These are phyloP conservation scores for Candida yuanshanica DNA, from an alignment of 805 yeast species.

Conservation along the genomic window DNA sequence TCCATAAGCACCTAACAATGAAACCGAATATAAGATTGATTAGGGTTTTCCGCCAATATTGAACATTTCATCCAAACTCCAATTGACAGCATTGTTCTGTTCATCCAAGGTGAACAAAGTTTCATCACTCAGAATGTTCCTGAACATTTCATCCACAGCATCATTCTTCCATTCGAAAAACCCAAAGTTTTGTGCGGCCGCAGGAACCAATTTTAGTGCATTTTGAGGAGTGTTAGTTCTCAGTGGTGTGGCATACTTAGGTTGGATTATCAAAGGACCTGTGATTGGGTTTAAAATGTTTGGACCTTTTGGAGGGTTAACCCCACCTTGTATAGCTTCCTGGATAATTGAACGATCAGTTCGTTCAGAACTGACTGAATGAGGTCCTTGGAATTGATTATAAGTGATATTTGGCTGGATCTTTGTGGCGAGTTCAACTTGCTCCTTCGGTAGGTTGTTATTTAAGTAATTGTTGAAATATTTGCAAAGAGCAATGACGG, in stretches of 20 bases:
- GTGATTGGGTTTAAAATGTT: slow-evolving; percentile 1
- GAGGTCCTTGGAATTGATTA: neutral
- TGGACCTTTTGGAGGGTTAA: neutral
- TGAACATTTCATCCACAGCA: slow-evolving; percentile 11
- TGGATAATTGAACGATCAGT: neutral
- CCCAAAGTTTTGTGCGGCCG: neutral
- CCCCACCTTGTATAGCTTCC: neutral
- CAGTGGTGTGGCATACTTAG: neutral
- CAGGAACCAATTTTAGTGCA: neutral
- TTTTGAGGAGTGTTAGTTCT: neutral
- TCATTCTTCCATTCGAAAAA: slow-evolving; percentile 13
- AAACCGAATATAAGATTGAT: too few relatives aligned
- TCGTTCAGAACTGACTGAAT: neutral
- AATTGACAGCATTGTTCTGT: slow-evolving; percentile 4
- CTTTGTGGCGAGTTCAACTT: slow-evolving; percentile 3
- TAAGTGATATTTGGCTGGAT: slow-evolving; percentile 1
- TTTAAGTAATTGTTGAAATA: slow-evolving; percentile 9
- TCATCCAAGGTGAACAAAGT: slow-evolving; percentile 6
- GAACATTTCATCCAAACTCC: slow-evolving; percentile 1
- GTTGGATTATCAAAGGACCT: slow-evolving; percentile 1
- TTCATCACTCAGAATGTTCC: slow-evolving; percentile 10
- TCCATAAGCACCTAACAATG: too few relatives aligned
- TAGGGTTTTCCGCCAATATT: neutral
- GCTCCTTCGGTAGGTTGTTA: slow-evolving; percentile 6
- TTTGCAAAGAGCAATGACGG: slow-evolving; percentile 11